Base-by-base conservation (phyloP, 1,139 yeast species). In the Suhomyces wounanorum region DNA sequence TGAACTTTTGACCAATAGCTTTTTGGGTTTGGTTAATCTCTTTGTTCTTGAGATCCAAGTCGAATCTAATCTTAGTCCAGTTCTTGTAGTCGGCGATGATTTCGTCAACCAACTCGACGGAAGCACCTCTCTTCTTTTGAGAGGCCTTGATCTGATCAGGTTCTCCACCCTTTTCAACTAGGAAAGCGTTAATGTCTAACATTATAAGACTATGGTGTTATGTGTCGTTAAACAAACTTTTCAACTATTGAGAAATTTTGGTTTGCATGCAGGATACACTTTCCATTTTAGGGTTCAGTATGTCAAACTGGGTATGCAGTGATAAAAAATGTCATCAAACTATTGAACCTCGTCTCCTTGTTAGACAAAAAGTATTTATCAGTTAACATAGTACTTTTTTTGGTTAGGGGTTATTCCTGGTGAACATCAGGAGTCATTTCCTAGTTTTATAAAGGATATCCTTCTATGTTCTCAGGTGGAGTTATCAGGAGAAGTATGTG, bases 131-230 rank as follows among this genome's bases (percentile, higher is more conserved):
- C 59, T 96, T 96, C 71, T 78, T 83, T 73, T 94, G 99, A 37
- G 98, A 91, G 62, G 77, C 84, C 68, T 87, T 87, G 66, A 94
- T 90, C 55, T 78, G 77, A 60, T 91, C 95, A 42, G 99, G 97
- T 70, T 91, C 83, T 59, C 98, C 99, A 54, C 99, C 99, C 73
- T 90, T 91, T 68, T 94, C 99, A 61, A 85, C 96, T 61, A 94
- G 84, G 68, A 94, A 94, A 66, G 89, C 87, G 64, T 86, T 80
- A 59, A 94, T 89, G 70, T 92, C 98, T 74, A 94, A 85, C 99
- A 94, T 92, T 17, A 42, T 41, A 9, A 4, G 21, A 16, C 23
- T 38, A 31, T 45, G 43, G 21, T 49, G 31, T 39, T 28, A 23
- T 39, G 26, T 37, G 31, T 31, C 31, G 47, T 18, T 10, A 26